Percentiles rank a stretch among this genome's conserved stretches.
Conservation (phyloP, 2,329 filamentous ascomycete species). For the Cadophora sp. region DNA sequence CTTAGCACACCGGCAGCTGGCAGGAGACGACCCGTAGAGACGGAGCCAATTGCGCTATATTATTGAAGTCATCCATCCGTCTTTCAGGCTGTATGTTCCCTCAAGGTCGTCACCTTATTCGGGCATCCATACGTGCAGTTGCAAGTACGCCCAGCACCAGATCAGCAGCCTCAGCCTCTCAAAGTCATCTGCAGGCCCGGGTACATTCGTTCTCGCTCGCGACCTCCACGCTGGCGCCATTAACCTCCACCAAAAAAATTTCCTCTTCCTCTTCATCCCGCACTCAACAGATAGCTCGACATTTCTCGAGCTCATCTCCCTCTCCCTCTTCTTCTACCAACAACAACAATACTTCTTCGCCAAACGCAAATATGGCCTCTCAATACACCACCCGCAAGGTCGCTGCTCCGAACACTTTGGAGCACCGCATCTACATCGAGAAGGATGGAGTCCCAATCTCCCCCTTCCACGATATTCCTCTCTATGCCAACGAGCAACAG, state of each 20-base stretch:
- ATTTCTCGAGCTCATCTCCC: conserved; percentile 51
- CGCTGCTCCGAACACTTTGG: conserved; percentile 87
- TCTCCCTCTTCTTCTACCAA: conserved; percentile 25
- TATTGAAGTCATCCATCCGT: conserved; percentile 2
- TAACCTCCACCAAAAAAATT: conserved; percentile 39
- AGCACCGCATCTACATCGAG: conserved; percentile 98
- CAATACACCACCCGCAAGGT: conserved; percentile 84
- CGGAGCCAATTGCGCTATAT: background rate
- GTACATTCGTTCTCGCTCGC: conserved; percentile 20
- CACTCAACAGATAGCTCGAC: conserved; percentile 52
- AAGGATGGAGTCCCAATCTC: conserved; percentile 95
- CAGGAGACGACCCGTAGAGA: conserved; percentile 1
- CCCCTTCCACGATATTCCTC: conserved; percentile 97
- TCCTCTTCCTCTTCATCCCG: conserved; percentile 32
- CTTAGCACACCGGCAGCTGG: background rate
- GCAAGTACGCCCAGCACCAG: conserved; percentile 4
- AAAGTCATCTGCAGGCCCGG: conserved; percentile 2
- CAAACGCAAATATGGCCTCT: conserved; percentile 45
- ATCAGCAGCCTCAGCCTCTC: background rate
- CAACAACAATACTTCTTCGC: conserved; percentile 20
- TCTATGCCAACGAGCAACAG: conserved; percentile 96
- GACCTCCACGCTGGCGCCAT: conserved; percentile 32
- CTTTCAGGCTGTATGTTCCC: conserved; percentile 29
- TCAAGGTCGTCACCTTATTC: conserved; percentile 17
- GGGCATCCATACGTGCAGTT: conserved; percentile 22